Base-by-base conservation (phyloP, 805 yeast species). In the Kregervanrija fluxuum region DNA sequence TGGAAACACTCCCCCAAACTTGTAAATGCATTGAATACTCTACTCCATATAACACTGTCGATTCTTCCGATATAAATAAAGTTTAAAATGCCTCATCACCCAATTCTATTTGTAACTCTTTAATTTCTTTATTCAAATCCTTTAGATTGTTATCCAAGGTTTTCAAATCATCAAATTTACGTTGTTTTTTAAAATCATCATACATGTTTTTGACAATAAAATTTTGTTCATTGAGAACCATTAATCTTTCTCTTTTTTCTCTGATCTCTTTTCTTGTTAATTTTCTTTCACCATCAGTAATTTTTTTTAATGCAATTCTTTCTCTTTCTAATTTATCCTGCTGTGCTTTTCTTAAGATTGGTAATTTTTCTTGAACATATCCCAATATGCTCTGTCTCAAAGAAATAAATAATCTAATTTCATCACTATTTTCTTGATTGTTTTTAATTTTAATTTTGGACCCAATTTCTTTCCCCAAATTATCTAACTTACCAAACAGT, bases 151-250 rank as follows among this genome's bases (percentile, higher is more conserved):
- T 69, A 33, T 74, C 74, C 46, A 91, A 65, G 1, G 85, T 71
- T 10, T 65, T 67, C 37, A 87, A 63, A 57, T 86, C 96, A 46
- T 89, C 96, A 56, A 87, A 86, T 50, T 79, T 77, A 37, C 97
- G 66, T 42, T 75, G 79, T 51, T 71, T 73, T 48, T 81, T 85
- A 33, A 82, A 77, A 11, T 73, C 77, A 2, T 71, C 69, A 28
- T 85, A 73, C 75, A 82, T 76, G 12, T 77, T 71, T 46, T 78
- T 76, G 3, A 91, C 80, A 48, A 91, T 62, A 52, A 76, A 90
- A 53, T 73, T 71, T 55, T 90, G 98, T 58, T 90, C 98, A 48
- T 82, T 82, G 56, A 88, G 64, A 10, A 91, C 96, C 83, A 90
- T 85, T 46, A 90, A 64, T 51, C 83, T 82, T 52, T 88, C 91